These are phyloP conservation scores for Paralagenidium karlingii DNA, from an alignment of 352 stramenopile species.

Conservation along the genomic window DNA sequence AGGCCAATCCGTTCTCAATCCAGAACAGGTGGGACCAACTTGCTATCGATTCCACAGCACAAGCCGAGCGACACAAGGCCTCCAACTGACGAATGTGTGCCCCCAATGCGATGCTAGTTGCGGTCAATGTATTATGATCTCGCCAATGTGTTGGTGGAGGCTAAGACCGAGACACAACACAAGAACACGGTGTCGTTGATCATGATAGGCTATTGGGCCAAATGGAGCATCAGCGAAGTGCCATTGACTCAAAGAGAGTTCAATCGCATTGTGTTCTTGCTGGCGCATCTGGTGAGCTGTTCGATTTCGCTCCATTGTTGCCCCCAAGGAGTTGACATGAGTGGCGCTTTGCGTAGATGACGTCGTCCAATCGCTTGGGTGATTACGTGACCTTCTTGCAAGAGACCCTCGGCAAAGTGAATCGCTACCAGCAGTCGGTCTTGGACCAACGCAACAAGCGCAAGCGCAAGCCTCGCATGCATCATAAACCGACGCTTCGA, in stretches of 20 bases:
- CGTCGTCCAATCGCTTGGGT: conserved; percentile 35
- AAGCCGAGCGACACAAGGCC: background rate
- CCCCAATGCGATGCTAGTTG: conserved; percentile 28
- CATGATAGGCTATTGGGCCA: conserved; percentile 46
- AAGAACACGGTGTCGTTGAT: conserved; percentile 76
- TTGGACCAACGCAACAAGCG: no score
- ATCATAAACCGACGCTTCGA: no score
- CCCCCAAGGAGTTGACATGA: background rate
- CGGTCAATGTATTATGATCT: conserved; percentile 57
- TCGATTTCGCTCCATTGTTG: background rate
- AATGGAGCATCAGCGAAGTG: conserved; percentile 44
- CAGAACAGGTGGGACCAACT: no score
- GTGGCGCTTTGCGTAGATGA: conserved; percentile 32
- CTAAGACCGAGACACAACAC: conserved; percentile 62
- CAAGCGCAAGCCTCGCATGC: no score
- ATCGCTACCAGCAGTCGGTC: no score
- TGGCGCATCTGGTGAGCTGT: conserved; percentile 44
- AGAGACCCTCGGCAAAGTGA: no score
- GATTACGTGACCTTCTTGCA: conserved; percentile 73
- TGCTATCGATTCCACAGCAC: background rate
- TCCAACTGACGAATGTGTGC: no score
- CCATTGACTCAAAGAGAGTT: conserved; percentile 46
- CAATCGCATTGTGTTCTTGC: conserved; percentile 51
- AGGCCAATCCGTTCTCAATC: no score
- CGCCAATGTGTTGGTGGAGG: conserved; percentile 53